Base-by-base conservation (phyloP, 306 rosid species). In the Urtica urens region DNA sequence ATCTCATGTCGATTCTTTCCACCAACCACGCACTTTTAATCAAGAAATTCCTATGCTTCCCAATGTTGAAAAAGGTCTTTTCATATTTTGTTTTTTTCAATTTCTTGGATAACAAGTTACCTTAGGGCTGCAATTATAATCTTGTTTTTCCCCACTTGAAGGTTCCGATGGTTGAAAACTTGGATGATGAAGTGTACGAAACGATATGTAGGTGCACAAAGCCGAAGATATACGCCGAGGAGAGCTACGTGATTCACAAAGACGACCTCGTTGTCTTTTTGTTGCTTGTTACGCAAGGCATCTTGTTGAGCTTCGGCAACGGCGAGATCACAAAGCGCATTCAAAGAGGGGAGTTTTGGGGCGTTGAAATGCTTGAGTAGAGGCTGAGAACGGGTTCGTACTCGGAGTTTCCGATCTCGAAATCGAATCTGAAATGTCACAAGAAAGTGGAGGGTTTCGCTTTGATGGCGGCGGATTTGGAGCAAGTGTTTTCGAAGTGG, bases 271-370 rank as follows among this genome's bases (percentile, higher is more conserved):
- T 62, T 18, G 46, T 43, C 10, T 11, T 42, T 15, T 23, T 62
- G 22, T 23, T 62, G 10, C 34, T 62, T 23, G 20, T 62, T 38
- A 53, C 39, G 2, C 52, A 25, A 42, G 67, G 54, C 2, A 7
- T 19, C 10, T 53, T 12, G 27, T 35, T 25, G 46, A 30, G 27
- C 9, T 52, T 16, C n/a, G 38, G 39, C 10, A 30, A 16, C 12
- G 14, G 24, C 19, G 11, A 15, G 11, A 3, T 26, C n/a, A 46
- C 25, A 20, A 2, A 16, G 23, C 24, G 55, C 14, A 38, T 49
- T 28, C 17, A 30, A 4, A 29, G 7, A 30, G 55, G 41, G 11
- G 41, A 49, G 16, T 49, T 7, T 26, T 29, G 19, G 5, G 55
- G 55, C 1, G 14, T n/a, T 5, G 55, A 49, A 29, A 38, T 49